Conservation (phyloP, 176 grass and related monocot species). For the Zoysia japonica region DNA sequence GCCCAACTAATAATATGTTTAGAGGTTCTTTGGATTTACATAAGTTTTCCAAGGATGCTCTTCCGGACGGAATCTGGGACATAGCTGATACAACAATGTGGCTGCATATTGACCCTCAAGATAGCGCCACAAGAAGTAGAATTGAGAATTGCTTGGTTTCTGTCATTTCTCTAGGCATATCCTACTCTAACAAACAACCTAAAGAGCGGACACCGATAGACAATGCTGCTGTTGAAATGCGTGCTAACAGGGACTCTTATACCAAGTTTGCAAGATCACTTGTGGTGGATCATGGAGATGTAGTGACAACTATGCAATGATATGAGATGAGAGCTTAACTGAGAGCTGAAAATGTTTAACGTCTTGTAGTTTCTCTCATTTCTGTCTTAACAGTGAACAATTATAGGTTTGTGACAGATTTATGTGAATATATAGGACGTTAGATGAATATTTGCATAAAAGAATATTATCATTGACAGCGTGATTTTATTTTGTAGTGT, state of each 20-base stretch:
- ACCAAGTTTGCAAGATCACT: not conserved
- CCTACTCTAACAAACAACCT: constrained; percentile 30
- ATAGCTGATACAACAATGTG: constrained; percentile 31
- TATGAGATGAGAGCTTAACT: too few relatives aligned
- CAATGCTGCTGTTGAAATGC: not conserved
- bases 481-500: too few relatives aligned
- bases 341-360: too few relatives aligned
- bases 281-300: too few relatives aligned
- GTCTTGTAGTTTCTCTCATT: too few relatives aligned
- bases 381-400: too few relatives aligned
- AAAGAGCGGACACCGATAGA: not conserved
- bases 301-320: too few relatives aligned
- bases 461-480: too few relatives aligned
- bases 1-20: constrained; percentile 12
- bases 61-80: constrained; percentile 20
- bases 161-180: constrained; percentile 10
- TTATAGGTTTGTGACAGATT: too few relatives aligned
- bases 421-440: too few relatives aligned
- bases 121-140: not conserved
- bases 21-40: not conserved
- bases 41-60: not conserved
- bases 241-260: constrained; percentile 15
- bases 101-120: not conserved
- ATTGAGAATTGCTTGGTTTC: constrained; percentile 19
- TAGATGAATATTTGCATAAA: too few relatives aligned